Conservation (phyloP, 495 filamentous ascomycete genomes). For the Cercophora samala region DNA sequence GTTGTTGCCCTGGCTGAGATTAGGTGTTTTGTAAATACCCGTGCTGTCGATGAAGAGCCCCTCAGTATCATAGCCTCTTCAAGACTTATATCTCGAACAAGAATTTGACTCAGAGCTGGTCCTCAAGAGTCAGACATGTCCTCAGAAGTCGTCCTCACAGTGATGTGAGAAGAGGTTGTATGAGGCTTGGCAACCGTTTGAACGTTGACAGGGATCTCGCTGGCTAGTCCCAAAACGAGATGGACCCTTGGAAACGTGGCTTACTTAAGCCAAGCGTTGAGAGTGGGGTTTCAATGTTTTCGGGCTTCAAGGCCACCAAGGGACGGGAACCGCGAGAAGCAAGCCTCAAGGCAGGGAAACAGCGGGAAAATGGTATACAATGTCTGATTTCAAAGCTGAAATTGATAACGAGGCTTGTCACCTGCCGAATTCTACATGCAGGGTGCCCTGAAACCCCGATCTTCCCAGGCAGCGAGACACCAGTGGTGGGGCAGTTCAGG, state of each 20-base stretch:
- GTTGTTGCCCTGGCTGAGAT: slow-evolving; percentile 5
- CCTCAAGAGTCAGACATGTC: slow-evolving; percentile 15
- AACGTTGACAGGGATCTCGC: slow-evolving; percentile 1
- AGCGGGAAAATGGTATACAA: not conserved
- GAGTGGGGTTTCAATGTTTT: not conserved
- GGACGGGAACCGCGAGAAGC: not conserved
- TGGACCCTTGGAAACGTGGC: not conserved
- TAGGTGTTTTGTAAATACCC: slow-evolving; percentile 13
- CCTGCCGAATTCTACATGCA: not conserved
- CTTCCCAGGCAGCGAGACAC: not conserved
- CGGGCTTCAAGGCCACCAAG: not conserved
- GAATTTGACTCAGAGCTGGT: slow-evolving; percentile 14
- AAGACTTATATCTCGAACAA: not conserved
- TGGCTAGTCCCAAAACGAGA: not conserved
- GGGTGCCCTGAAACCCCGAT: not conserved
- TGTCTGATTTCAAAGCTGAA: not conserved
- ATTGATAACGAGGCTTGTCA: not conserved
- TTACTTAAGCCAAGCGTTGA: slow-evolving; percentile 5
- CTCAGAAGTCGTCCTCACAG: slow-evolving; percentile 5
- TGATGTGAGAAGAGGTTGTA: not conserved
- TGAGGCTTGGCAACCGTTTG: slow-evolving; percentile 5
- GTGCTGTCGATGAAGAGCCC: slow-evolving; percentile 6
- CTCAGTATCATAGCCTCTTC: slow-evolving; percentile 19
- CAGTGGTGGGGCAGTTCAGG: slow-evolving; percentile 1
- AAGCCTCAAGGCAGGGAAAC: not conserved